Conservation (phyloP, 2,329 filamentous ascomycete genomes). For the Dactylonectria estremocensis region DNA sequence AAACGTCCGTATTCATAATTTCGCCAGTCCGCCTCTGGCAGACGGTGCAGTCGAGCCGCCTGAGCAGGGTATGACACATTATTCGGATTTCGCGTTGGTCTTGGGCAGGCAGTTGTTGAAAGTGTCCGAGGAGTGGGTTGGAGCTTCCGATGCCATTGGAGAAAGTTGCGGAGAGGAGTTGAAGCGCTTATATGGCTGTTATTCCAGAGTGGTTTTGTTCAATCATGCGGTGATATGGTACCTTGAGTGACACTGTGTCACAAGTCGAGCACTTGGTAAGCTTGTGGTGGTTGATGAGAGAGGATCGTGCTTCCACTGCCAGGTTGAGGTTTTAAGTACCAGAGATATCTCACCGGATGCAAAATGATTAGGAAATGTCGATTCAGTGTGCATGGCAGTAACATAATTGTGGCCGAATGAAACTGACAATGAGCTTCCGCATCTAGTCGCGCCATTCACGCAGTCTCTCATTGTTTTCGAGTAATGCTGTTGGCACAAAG, state of each 20-base stretch:
- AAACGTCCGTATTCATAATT: constrained; percentile 10
- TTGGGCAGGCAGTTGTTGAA: background rate
- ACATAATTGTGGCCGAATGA: too few species aligned
- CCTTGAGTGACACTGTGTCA: background rate
- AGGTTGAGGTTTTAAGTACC: background rate
- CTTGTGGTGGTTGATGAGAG: too few species aligned
- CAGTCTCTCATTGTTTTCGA: too few species aligned
- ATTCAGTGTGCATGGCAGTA: too few species aligned
- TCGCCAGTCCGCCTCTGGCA: constrained; percentile 15
- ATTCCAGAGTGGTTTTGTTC: background rate
- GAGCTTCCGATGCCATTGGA: background rate
- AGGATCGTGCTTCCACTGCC: background rate
- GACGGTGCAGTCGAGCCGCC: constrained; percentile 2
- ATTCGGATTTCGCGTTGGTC: too few species aligned
- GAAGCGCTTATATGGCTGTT: background rate
- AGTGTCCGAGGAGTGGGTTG: background rate
- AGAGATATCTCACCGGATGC: background rate
- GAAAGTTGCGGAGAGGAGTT: background rate
- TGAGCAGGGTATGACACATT: background rate
- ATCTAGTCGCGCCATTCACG: too few species aligned
- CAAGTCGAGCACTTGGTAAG: background rate
- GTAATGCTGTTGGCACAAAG: too few species aligned
- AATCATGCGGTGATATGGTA: background rate
- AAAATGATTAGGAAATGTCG: too few species aligned
- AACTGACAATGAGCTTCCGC: too few species aligned